Conservation (phyloP, 2,329 filamentous ascomycete genomes). For the Penicillium sp. region DNA sequence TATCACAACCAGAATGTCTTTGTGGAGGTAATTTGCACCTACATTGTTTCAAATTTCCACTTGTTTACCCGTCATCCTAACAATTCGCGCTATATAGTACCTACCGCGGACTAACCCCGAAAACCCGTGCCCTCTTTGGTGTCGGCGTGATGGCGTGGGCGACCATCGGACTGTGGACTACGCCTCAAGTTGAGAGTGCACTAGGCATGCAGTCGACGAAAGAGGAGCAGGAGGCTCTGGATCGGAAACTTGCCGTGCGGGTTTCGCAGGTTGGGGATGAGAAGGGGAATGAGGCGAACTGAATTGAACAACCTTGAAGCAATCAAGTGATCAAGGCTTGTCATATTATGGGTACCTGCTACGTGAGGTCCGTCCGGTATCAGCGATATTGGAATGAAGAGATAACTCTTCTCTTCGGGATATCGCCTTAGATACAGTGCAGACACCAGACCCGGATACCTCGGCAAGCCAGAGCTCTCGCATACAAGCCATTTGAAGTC, state of each 20-base stretch:
- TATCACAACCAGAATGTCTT: slow-evolving; percentile 28
- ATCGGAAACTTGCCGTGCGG: slow-evolving; percentile 40
- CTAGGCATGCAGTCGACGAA: slow-evolving; percentile 72
- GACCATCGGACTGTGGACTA: slow-evolving; percentile 67
- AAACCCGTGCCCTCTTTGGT: slow-evolving; percentile 70
- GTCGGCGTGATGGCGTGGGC: slow-evolving; percentile 76
- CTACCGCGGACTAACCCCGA: slow-evolving; percentile 70
- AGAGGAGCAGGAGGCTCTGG: slow-evolving; percentile 68
- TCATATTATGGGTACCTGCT: too few relatives aligned
- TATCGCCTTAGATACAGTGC: neutral
- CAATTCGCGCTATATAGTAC: slow-evolving; percentile 46
- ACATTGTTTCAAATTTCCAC: rapidly evolving
- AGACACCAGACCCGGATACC: neutral
- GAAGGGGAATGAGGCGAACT: slow-evolving; percentile 22
- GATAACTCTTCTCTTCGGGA: neutral
- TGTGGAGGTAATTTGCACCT: slow-evolving; percentile 37
- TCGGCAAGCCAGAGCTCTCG: neutral
- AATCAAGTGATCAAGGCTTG: neutral
- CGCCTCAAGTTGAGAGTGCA: slow-evolving; percentile 70
- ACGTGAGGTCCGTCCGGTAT: too few relatives aligned
- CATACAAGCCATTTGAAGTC: neutral
- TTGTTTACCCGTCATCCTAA: neutral
- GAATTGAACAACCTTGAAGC: neutral
- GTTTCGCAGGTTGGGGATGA: slow-evolving; percentile 33
- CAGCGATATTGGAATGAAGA: neutral